Conservation (phyloP, 441 rosid species). For the Pelargonium citronellum region DNA sequence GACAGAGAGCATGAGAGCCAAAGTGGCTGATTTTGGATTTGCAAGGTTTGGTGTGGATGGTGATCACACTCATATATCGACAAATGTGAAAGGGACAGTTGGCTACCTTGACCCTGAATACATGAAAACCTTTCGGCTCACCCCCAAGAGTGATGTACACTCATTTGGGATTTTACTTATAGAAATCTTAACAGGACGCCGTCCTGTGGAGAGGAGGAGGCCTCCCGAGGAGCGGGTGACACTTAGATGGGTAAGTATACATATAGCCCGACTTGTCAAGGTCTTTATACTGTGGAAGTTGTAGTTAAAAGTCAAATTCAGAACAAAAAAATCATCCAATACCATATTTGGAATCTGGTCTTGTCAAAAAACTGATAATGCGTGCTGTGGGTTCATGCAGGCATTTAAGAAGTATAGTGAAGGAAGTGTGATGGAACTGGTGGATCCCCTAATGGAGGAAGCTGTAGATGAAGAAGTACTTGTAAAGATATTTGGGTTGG, state of each 20-base stretch:
- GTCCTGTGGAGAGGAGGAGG: conserved; percentile 67
- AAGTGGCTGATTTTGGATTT: conserved; percentile 92
- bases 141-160: conserved; percentile 80
- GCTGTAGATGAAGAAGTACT: conserved; percentile 42
- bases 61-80: conserved; percentile 68
- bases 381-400: conserved; percentile 33
- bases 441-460: conserved; percentile 64
- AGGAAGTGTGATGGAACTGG: conserved; percentile 44
- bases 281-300: not conserved
- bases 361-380: not conserved
- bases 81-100: conserved; percentile 87
- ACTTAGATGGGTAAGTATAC: conserved; percentile 64
- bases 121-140: conserved; percentile 86
- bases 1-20: conserved; percentile 84
- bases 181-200: conserved; percentile 85
- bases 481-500: conserved; percentile 57
- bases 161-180: conserved; percentile 82
- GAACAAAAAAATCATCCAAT: not conserved
- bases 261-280: not conserved
- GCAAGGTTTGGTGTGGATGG: conserved; percentile 68
- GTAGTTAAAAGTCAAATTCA: not conserved
- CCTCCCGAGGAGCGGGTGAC: conserved; percentile 64
- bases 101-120: conserved; percentile 97
- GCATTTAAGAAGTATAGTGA: conserved; percentile 59
- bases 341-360: not conserved